Evolutionary conservation across 1,139 yeast species (phyloP), one percentile per base, ranked within the genome.

Genomic region (Tardiomyces digboiensis): DNA sequence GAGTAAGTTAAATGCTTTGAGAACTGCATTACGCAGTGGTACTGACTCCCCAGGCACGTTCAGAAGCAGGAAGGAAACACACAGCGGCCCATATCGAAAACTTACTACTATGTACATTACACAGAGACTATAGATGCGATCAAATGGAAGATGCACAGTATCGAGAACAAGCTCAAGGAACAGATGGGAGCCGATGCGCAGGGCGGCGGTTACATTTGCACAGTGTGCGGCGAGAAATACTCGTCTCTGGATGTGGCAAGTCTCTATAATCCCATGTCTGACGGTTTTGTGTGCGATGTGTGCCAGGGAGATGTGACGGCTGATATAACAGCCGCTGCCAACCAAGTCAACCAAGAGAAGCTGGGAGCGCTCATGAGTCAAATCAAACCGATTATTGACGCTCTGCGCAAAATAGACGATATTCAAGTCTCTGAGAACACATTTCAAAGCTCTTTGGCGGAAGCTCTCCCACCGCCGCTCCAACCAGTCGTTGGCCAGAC

Each of bases 71-170:
- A 84, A 47, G 85, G 82, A 40, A 73, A 76, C 6, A 83, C 79
- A 49, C 83, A 75, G 52, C 72, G 95, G 49, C 76, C 84, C 45
- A 71, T 74, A 39, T 76, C 85, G 19, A 74, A 89, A 58, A 83
- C 93, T 0, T 91, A 88, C 61, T 91, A 81, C 64, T 91, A 76
- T 60, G 81, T 91, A 46, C 96, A 87, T 58, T 80, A 78, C 59
- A 87, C 97, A 1, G 95, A 88, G 60, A 95, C 97, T 1, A 85
- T 93, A 40, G 98, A 91, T 65, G 80, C 97, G 14, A 80, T 91
- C 60, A 91, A 93, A 64, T 93, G 97, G 97, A 88, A 89, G 60
- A 86, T 91, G 49, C 97, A 91, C 60, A 76, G 85, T 39, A 74
- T 93, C 38, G 97, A 87, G 13, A 82, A 80, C 53, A 65, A 72